Percentiles rank a stretch among this genome's conserved stretches.
Conservation (phyloP, 2,329 filamentous ascomycete genomes). For the Microthyrium microscopicum region DNA sequence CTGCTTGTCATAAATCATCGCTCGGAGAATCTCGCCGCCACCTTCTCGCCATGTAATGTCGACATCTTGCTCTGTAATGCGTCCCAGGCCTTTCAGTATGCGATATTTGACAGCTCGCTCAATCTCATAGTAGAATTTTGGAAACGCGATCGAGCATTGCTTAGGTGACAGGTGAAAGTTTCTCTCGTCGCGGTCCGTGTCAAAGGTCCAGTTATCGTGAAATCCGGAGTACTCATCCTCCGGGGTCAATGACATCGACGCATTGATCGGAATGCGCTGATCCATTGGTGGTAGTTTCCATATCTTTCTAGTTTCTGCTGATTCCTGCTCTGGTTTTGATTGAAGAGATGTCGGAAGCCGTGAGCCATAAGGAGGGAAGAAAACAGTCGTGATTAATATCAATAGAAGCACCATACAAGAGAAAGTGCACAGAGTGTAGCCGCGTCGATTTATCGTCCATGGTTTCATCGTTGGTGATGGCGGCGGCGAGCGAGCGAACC, state of each 20-base stretch:
- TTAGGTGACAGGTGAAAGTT: constrained; percentile 11
- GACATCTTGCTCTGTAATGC: constrained; percentile 12
- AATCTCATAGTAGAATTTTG: constrained; percentile 14
- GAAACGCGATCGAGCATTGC: constrained; percentile 14
- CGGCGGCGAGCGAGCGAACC: no score
- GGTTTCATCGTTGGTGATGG: constrained; percentile 6
- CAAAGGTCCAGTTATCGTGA: constrained; percentile 5
- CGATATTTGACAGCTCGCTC: constrained; percentile 11
- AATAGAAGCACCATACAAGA: constrained; percentile 1
- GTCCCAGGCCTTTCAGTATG: constrained; percentile 8
- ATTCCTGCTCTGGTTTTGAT: constrained; percentile 1
- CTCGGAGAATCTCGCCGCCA: constrained; percentile 10
- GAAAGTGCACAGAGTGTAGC: background rate
- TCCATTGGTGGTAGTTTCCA: background rate
- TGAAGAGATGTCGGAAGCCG: background rate
- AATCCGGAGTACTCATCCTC: no score
- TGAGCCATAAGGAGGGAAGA: constrained; percentile 1
- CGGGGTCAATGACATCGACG: background rate
- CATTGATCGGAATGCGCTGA: background rate
- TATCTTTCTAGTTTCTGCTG: background rate
- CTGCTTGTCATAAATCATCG: constrained; percentile 16
- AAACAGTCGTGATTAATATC: background rate
- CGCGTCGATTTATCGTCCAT: constrained; percentile 1
- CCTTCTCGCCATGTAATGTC: constrained; percentile 11
- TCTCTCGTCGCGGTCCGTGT: constrained; percentile 12